Conservation (phyloP, 2,329 filamentous ascomycete genomes). For the Alternaria panax region DNA sequence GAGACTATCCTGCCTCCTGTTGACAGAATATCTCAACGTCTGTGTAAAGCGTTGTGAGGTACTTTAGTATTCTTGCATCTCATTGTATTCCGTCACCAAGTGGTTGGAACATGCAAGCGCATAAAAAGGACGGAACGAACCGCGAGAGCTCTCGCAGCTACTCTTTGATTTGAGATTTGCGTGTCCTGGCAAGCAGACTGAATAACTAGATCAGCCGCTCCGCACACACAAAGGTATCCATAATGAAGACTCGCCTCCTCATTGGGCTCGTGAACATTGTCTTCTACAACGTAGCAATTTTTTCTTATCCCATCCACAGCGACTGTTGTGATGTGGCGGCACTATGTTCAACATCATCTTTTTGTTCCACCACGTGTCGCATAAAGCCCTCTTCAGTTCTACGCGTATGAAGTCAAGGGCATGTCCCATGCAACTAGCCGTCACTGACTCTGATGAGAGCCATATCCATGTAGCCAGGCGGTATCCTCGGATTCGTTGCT, state of each 20-base stretch:
- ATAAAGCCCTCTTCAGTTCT: background rate
- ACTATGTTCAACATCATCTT: background rate
- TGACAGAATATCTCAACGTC: background rate
- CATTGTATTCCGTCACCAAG: background rate
- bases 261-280: background rate
- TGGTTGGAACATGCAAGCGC: background rate
- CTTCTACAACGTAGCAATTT: background rate
- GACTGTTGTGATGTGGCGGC: background rate
- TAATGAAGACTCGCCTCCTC: background rate
- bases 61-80: background rate
- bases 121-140: background rate
- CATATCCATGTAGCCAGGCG: background rate
- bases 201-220: background rate
- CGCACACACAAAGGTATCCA: background rate
- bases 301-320: background rate
- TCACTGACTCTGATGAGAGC: background rate
- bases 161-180: background rate
- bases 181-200: rapidly evolving
- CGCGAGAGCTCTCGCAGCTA: background rate
- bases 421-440: background rate
- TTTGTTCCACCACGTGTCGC: background rate
- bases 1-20: background rate
- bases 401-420: background rate
- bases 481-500: background rate
- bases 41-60: background rate